Percentiles rank a stretch among this genome's conserved stretches.
Conservation (phyloP, 257 asterid genomes). For the Petunia axillaris region DNA sequence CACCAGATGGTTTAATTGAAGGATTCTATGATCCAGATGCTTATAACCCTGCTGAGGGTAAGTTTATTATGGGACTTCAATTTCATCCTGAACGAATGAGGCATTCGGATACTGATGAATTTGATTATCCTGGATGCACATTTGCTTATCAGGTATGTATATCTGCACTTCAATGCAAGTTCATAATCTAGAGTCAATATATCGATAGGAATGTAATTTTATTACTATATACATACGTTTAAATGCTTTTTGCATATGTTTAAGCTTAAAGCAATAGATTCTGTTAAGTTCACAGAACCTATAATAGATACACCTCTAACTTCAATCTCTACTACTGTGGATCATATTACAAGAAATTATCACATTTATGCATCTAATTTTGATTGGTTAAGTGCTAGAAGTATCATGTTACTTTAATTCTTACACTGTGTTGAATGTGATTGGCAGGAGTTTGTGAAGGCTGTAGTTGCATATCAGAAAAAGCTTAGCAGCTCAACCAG, state of each 20-base stretch:
- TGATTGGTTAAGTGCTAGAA: background rate
- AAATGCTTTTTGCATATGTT: too few species aligned
- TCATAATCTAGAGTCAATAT: too few species aligned
- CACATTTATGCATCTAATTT: background rate
- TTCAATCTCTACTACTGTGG: background rate
- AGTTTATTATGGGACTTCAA: slow-evolving; percentile 89
- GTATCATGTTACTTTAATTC: background rate
- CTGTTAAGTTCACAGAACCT: too few species aligned
- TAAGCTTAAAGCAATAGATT: too few species aligned
- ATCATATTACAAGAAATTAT: background rate
- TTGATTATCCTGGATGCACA: slow-evolving; percentile 78
- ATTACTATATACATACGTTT: too few species aligned
- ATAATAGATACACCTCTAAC: too few species aligned
- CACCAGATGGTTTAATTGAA: slow-evolving; percentile 80
- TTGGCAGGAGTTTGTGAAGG: slow-evolving; percentile 50
- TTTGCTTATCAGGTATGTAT: slow-evolving; percentile 42
- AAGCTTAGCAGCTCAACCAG: slow-evolving; percentile 33
- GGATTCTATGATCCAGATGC: slow-evolving; percentile 84
- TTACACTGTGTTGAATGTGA: background rate
- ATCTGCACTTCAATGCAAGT: background rate
- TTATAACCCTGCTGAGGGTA: slow-evolving; percentile 76
- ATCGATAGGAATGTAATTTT: too few species aligned
- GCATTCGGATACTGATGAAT: slow-evolving; percentile 55
- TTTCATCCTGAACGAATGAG: slow-evolving; percentile 94
- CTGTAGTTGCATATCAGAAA: slow-evolving; percentile 52